These are phyloP conservation scores for Quercus suber DNA, from an alignment of 306 rosid genomes.

Conservation along the genomic window DNA sequence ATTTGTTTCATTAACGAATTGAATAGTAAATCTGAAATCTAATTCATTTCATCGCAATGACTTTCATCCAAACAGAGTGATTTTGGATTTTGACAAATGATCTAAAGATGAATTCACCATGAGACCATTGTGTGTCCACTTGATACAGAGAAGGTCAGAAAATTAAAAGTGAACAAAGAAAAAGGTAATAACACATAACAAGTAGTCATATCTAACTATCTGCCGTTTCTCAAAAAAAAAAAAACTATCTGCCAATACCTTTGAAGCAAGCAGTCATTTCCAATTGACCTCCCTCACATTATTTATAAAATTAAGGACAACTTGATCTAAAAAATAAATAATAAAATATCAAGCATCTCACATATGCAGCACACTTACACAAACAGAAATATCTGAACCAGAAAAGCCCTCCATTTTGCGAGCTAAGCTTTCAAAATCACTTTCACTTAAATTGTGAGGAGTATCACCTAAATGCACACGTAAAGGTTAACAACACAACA, in stretches of 20 bases:
- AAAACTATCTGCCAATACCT: too few species aligned
- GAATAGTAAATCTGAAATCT: neutral
- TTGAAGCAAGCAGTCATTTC: slow-evolving; percentile 51
- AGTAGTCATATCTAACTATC: slow-evolving; percentile 20
- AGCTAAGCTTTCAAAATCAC: slow-evolving; percentile 84
- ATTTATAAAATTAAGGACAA: neutral
- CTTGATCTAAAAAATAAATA: slow-evolving; percentile 7
- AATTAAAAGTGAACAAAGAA: neutral
- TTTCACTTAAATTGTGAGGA: slow-evolving; percentile 79
- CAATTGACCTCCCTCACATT: neutral
- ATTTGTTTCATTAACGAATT: too few species aligned
- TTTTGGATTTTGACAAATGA: neutral
- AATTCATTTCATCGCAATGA: neutral
- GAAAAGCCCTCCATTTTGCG: slow-evolving; percentile 82
- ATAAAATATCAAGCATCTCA: neutral
- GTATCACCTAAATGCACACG: slow-evolving; percentile 99
- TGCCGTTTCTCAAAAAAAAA: too few species aligned
- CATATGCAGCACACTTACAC: slow-evolving; percentile 63
- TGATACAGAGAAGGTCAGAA: neutral
- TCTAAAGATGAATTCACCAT: neutral
- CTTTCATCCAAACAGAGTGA: neutral
- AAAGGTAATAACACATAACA: neutral
- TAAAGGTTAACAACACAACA: slow-evolving; percentile 23
- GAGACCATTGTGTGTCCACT: neutral
- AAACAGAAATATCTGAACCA: slow-evolving; percentile 93